Percentiles rank a stretch among this genome's conserved stretches.
Evolutionary conservation across 148 eudicot species (phyloP).

Genomic region (Vaccinium macrocarpon): DNA sequence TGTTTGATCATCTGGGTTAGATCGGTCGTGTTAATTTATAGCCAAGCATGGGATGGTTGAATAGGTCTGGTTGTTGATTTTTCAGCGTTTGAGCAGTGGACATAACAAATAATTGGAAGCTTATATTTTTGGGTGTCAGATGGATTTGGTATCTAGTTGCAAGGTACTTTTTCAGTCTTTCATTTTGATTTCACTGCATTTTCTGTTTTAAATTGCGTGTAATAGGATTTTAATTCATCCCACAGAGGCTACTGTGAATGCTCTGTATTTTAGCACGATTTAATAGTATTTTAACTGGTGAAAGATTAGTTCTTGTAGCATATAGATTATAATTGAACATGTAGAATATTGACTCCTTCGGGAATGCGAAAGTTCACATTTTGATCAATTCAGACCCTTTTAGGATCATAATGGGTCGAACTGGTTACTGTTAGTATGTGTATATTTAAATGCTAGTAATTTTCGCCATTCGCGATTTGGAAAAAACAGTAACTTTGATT

Average conservation of each 20-base stretch:
- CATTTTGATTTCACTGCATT: background rate
- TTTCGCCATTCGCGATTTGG: background rate
- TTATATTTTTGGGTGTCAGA: constrained; percentile 18
- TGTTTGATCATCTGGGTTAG: constrained; percentile 12
- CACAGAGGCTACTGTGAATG: background rate
- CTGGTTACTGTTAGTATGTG: background rate
- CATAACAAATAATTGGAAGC: background rate
- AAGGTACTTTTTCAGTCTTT: constrained; percentile 42
- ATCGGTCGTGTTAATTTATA: constrained; percentile 18
- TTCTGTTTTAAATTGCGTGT: background rate
- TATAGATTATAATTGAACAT: background rate
- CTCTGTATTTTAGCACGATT: background rate
- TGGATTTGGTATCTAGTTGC: constrained; percentile 78
- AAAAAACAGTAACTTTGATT: background rate
- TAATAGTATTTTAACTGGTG: background rate
- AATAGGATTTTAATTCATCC: background rate
- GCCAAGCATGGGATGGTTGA: background rate
- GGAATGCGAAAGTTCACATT: background rate
- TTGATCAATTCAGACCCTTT: background rate
- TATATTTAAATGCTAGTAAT: background rate
- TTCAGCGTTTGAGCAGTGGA: constrained; percentile 3
- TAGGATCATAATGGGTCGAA: background rate
- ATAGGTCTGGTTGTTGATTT: background rate
- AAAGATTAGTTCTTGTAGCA: background rate
- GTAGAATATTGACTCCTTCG: background rate